Base-by-base conservation (phyloP, 164 flowering plant genomes). In the Pachysandra terminalis region DNA sequence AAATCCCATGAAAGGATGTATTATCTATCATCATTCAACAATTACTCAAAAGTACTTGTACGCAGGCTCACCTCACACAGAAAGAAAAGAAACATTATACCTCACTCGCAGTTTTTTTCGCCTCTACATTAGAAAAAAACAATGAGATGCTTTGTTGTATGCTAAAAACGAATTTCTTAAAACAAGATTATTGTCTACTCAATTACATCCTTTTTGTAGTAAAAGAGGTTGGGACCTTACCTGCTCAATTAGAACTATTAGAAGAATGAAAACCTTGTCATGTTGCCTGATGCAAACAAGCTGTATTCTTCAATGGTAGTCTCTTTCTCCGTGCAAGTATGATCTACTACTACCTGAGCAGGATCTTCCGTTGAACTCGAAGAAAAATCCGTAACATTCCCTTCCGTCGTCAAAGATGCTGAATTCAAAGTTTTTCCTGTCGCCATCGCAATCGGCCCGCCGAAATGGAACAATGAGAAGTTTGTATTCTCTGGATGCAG, bases 401-500 rank as follows among this genome's bases (percentile, higher is more conserved):
- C 83, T 55, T 80, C 87, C 60, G 79, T 82, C 27, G 72, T n/a
- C n/a, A n/a, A 67, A 53, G 80, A 65, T 26, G 55, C 64, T 40
- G 79, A 66, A 68, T 76, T 69, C 9, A 66, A 56, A 66, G 78
- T 74, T 22, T 69, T 57, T 53, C 85, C 86, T 15, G 81, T 77
- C 26, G 89, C 72, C 59, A 81, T 81, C 64, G 86, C 87, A 23
- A 85, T 80, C 12, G 97, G 96, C 40, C 96, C 97, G 62, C 96
- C 97, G 75, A 83, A 91, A 77, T 95, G 97, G 80, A 95, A 95
- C 67, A 95, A 78, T 23, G 98, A 95, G 73, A 95, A 95, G 69
- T 83, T 70, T 35, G 65, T 61, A 71, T 76, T 75, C 21, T 70
- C 82, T 55, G 10, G 59, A 9, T 75, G 77, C 58, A 64, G 27